Evolutionary conservation across 139 green algal species (phyloP), one percentile per base, ranked within the genome.

Genomic region (Picochlorum sp.): DNA sequence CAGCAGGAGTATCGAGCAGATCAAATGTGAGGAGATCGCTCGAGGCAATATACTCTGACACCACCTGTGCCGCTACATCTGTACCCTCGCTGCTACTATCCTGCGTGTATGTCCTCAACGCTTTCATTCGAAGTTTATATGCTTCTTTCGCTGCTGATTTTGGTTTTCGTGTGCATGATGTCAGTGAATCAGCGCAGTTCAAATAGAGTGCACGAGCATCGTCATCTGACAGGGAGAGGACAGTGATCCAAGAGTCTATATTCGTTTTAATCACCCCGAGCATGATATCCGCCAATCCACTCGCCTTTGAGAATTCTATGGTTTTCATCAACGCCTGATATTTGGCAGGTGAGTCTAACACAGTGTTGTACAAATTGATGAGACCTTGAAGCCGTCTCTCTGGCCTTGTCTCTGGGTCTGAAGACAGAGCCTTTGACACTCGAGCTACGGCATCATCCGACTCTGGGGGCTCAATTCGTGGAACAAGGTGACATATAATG

Each of bases 321-420:
- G 59, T 50, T 54, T 70, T 49, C 54, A 71, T 63, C 54, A 84
- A 62, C 30, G 80, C 60, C 2, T 56, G 41, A 13, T 62, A 62
- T 52, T 77, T 74, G 23, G 56, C 59, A 37, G 41, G 23, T 6
- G 64, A 7, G 18, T 83, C 71, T 6, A 54, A 34, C 9, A 71
- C 44, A 2, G 70, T 63, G 55, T 80, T 84, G 65, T 75, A 77
- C 16, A 84, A 64, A n/a, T 75, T 65, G 44, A 71, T 71, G 3
- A 84, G 71, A n/a, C 60, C 67, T 38, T 71, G 60, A 38, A 77
- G 59, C 24, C 71, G 71, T 51, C 62, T 63, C 13, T 77, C 65
- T 6, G 65, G 60, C 15, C 28, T 49, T 6, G 15, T n/a, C 23
- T 28, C 16, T 51, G 52, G 51, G 20, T 34, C 23, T n/a, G 57